phyloP scores from a whole-genome alignment of 495 filamentous ascomycete species.

The Penicillium atrosanguineum region DNA sequence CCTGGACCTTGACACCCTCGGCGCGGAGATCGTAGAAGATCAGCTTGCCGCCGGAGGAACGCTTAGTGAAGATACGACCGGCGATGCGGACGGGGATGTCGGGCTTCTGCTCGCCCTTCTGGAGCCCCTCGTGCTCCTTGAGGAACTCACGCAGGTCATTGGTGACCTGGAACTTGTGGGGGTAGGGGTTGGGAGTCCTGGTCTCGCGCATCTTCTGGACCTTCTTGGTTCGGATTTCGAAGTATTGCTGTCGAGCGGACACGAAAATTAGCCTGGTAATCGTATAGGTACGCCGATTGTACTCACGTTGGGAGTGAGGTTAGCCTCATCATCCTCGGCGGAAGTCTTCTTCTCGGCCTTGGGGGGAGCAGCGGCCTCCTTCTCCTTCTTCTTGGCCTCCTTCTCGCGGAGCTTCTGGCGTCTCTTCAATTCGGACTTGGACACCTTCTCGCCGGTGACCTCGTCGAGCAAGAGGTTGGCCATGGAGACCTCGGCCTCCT shows the following conservation, averaged over 20 bases:
- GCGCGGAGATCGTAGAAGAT: slow-evolving; percentile 91
- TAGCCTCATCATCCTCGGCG: slow-evolving; percentile 66
- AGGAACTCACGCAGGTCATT: slow-evolving; percentile 75
- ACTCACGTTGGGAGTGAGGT: slow-evolving; percentile 87
- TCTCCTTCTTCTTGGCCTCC: slow-evolving; percentile 84
- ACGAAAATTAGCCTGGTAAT: slow-evolving; percentile 13
- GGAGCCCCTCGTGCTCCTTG: slow-evolving; percentile 68
- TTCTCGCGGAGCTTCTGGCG: slow-evolving; percentile 86
- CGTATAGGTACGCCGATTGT: not conserved
- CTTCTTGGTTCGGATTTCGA: slow-evolving; percentile 84
- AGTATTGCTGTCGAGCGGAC: slow-evolving; percentile 71
- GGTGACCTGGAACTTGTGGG: slow-evolving; percentile 93
- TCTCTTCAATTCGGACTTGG: slow-evolving; percentile 93
- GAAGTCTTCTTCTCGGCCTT: slow-evolving; percentile 66
- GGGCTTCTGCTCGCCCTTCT: slow-evolving; percentile 78
- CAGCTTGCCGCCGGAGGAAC: slow-evolving; percentile 76
- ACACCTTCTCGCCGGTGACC: slow-evolving; percentile 77
- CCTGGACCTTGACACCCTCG: slow-evolving; percentile 80
- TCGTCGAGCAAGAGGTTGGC: slow-evolving; percentile 80
- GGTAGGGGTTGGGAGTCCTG: slow-evolving; percentile 85
- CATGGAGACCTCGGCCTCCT: slow-evolving; percentile 61
- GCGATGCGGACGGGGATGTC: slow-evolving; percentile 71
- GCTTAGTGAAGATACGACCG: slow-evolving; percentile 86
- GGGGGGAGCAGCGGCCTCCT: slow-evolving; percentile 71
- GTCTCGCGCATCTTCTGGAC: slow-evolving; percentile 82